Percentiles rank a stretch among this genome's conserved stretches.
Evolutionary conservation across 306 rosid species (phyloP).

Genomic region (Cicer chorassanicum): DNA sequence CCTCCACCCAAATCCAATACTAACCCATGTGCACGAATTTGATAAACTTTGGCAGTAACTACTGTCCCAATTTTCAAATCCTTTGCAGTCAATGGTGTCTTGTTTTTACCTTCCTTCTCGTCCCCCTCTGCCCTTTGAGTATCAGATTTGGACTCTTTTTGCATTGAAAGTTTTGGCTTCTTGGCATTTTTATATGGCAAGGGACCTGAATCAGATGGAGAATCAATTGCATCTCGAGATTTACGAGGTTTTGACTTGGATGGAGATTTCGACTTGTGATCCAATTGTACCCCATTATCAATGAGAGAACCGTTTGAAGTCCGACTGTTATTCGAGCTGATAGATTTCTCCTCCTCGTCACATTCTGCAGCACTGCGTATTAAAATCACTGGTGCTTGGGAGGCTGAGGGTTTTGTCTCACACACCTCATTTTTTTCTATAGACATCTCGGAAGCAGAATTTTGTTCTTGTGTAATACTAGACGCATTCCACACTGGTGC

Average conservation of each 20-base stretch:
- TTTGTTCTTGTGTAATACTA: slow-evolving; percentile 45
- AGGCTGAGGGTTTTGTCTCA: slow-evolving; percentile 47
- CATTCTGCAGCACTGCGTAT: slow-evolving; percentile 88
- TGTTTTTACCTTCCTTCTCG: slow-evolving; percentile 47
- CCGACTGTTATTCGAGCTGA: slow-evolving; percentile 47
- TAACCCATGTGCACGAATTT: slow-evolving; percentile 80
- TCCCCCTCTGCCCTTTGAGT: slow-evolving; percentile 36
- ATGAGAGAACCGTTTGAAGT: slow-evolving; percentile 46
- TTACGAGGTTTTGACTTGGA: slow-evolving; percentile 38
- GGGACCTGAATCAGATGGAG: slow-evolving; percentile 47
- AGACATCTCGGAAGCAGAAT: slow-evolving; percentile 49
- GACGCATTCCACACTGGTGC: slow-evolving; percentile 53
- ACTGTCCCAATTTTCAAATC: slow-evolving; percentile 70
- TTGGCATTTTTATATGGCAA: slow-evolving; percentile 44
- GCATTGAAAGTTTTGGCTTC: slow-evolving; percentile 46
- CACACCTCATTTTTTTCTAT: slow-evolving; percentile 46
- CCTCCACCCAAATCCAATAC: slow-evolving; percentile 93
- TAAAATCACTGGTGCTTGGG: slow-evolving; percentile 63
- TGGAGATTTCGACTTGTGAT: slow-evolving; percentile 45
- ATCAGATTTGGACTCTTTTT: slow-evolving; percentile 45
- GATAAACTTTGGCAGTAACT: slow-evolving; percentile 73
- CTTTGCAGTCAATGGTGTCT: slow-evolving; percentile 44
- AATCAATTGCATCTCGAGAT: slow-evolving; percentile 44
- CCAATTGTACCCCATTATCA: slow-evolving; percentile 43
- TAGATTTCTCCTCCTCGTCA: slow-evolving; percentile 76